phyloP scores from a whole-genome alignment of 306 rosid genomes.

The Geum urbanum region DNA sequence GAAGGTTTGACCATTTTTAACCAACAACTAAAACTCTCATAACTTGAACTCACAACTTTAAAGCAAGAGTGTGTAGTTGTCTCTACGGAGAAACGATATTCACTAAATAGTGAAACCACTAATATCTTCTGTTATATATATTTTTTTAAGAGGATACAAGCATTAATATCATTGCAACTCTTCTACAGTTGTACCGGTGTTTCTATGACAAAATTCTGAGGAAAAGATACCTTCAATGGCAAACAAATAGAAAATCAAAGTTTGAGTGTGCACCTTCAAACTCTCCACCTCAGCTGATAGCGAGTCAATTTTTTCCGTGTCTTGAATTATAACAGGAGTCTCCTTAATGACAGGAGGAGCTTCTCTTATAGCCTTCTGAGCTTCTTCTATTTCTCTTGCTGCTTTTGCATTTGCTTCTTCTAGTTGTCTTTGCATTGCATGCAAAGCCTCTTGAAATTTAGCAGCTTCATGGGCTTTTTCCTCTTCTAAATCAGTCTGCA shows the following conservation, averaged over 20 bases:
- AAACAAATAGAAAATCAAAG: background rate
- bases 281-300: conserved; percentile 70
- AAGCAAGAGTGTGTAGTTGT: background rate
- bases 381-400: conserved; percentile 78
- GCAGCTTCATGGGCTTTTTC: conserved; percentile 80
- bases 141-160: background rate
- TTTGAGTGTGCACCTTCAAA: conserved; percentile 59
- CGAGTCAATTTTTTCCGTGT: conserved; percentile 81
- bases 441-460: conserved; percentile 73
- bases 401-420: conserved; percentile 87
- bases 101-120: background rate
- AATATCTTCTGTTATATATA: background rate
- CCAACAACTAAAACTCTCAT: too few relatives aligned
- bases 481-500: conserved; percentile 95
- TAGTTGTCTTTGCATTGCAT: conserved; percentile 74
- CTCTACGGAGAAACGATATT: background rate
- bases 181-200: background rate
- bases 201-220: background rate
- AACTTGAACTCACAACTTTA: background rate
- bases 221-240: conserved; percentile 4
- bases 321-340: conserved; percentile 89
- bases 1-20: background rate
- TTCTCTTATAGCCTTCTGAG: conserved; percentile 83
- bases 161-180: background rate
- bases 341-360: conserved; percentile 98